phyloP scores from a whole-genome alignment of 345 rosid genomes.

The Triadica sebifera region DNA sequence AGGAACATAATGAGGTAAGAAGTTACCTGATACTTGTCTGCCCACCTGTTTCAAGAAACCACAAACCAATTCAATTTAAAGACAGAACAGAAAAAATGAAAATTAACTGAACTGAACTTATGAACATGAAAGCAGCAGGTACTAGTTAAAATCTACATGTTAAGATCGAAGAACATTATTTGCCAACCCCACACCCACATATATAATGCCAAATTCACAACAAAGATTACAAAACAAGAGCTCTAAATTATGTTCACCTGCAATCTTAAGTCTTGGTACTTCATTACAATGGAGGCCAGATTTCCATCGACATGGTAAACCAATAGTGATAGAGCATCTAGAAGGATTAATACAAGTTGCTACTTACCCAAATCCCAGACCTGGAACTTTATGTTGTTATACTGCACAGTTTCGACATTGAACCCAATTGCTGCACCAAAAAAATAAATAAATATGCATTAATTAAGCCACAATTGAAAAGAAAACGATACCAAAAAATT shows the following conservation, averaged over 20 bases:
- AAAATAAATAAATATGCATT: background rate
- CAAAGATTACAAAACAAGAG: background rate
- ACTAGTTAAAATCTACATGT: background rate
- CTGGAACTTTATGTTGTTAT: conserved; percentile 93
- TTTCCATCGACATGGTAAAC: background rate
- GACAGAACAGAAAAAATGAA: background rate
- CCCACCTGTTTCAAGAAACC: conserved; percentile 25
- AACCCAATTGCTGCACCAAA: conserved; percentile 83
- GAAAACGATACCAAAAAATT: too few relatives aligned
- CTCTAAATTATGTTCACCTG: background rate
- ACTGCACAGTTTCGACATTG: conserved; percentile 92
- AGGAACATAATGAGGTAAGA: background rate
- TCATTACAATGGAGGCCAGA: too few relatives aligned
- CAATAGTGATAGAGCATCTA: background rate
- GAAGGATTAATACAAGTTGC: background rate
- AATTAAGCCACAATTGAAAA: background rate
- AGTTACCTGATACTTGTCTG: conserved; percentile 28
- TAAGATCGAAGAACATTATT: background rate
- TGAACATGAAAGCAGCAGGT: background rate
- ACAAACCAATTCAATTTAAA: conserved; percentile 1
- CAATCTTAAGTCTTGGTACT: background rate
- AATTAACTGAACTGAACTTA: background rate
- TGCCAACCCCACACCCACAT: background rate
- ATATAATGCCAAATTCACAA: background rate
- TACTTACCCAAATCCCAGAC: conserved; percentile 48